Conservation (phyloP, 2,329 filamentous ascomycete genomes). For the Nothophoma quercina region DNA sequence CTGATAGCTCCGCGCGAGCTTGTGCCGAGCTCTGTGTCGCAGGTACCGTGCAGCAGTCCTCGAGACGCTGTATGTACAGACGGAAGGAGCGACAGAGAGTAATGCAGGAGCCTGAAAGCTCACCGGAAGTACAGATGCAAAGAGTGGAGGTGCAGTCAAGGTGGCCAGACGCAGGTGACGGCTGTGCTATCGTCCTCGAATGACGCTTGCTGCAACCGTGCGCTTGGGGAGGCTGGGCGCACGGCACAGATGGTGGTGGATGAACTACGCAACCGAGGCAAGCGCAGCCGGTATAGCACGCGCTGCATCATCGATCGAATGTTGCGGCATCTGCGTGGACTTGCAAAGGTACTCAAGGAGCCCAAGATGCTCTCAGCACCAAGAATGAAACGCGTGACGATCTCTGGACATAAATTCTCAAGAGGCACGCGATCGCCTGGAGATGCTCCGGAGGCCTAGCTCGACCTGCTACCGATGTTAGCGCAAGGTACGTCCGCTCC, state of each 20-base stretch:
- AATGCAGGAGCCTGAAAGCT: slow-evolving; percentile 1
- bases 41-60: background rate
- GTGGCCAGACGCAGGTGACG: slow-evolving; percentile 17
- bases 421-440: background rate
- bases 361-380: background rate
- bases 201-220: slow-evolving; percentile 19
- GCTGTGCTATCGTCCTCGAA: slow-evolving; percentile 19
- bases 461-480: background rate
- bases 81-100: slow-evolving; percentile 4
- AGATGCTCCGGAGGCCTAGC: slow-evolving; percentile 2
- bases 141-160: slow-evolving; percentile 14
- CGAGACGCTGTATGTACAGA: background rate
- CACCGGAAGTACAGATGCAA: background rate
- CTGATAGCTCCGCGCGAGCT: slow-evolving; percentile 30
- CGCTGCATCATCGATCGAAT: slow-evolving; percentile 8
- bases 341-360: background rate
- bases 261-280: slow-evolving; percentile 17
- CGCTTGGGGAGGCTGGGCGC: slow-evolving; percentile 12
- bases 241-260: slow-evolving; percentile 8
- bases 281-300: slow-evolving; percentile 9
- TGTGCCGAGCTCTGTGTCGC: slow-evolving; percentile 4
- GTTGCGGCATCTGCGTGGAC: background rate
- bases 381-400: background rate
- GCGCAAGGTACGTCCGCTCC: slow-evolving; percentile 8
- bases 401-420: background rate